Evolutionary conservation across 2,329 filamentous ascomycete genomes (phyloP), one percentile per base, ranked within the genome.

Genomic region (Ophiostoma fasciatum): DNA sequence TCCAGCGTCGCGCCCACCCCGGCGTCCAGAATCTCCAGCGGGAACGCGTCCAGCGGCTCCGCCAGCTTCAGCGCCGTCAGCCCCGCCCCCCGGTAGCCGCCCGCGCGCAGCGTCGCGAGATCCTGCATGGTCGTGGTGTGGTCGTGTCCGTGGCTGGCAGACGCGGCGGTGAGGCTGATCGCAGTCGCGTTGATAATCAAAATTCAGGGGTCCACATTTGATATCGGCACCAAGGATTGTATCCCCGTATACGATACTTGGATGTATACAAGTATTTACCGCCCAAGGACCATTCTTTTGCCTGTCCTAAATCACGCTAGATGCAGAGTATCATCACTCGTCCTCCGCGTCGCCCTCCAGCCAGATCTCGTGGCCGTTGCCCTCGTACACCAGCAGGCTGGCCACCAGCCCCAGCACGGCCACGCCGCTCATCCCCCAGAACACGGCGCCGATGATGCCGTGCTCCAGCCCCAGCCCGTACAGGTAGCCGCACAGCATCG

Each of bases 361-460:
- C 60, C 72, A 62, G 31, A 79, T 69, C 51, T 78, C 74, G 49
- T 78, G 73, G 0, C 75, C 75, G 46, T 74, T 59, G 0, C 74
- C 74, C 44, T 79, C 74, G 35, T 55, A 57, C 8, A 78, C 67
- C 45, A 44, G 21, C 25, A 64, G 61, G 36, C 68, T 75, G 5
- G 66, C 63, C 5, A 68, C 40, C 14, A 63, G 51, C 0, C 65
- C 68, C 17, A 58, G 53, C 0, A 68, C 42, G 0, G 69, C 69
- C 7, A 74, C 56, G 4, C 54, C 52, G 10, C 61, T 61, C 28
- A 77, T 49, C 0, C 58, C 57, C 72, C 72, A 77, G 56, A 68
- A 77, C 0, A 69, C 66, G 7, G 66, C 56, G 1, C 73, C 74
- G 0, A 79, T 63, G 3, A 74, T 45, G 0, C 74, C 74, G 21